Conservation (phyloP, 2,329 filamentous ascomycete genomes). For the Claviceps digitariae region DNA sequence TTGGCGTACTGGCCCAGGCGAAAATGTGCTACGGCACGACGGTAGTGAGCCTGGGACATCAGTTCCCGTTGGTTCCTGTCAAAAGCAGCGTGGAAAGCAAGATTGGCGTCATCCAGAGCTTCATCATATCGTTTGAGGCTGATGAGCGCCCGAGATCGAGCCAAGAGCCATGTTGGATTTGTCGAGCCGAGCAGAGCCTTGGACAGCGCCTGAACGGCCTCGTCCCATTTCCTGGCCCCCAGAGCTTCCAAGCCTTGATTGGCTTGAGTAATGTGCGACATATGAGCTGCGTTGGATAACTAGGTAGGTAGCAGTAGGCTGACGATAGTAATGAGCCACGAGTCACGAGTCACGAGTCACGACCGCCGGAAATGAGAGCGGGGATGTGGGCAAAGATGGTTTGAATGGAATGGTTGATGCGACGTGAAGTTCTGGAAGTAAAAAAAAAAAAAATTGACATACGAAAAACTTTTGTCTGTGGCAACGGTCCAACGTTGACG, state of each 20-base stretch:
- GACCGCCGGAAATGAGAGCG: no score
- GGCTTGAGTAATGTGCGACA: constrained; percentile 39
- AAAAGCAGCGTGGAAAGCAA: constrained; percentile 46
- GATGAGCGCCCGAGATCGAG: constrained; percentile 67
- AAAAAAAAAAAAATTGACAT: neutral
- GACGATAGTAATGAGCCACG: neutral
- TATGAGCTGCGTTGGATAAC: constrained; percentile 13
- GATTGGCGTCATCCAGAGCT: constrained; percentile 58
- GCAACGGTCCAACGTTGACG: no score
- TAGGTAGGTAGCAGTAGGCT: neutral
- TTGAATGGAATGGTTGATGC: neutral
- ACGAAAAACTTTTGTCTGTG: neutral
- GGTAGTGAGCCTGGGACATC: constrained; percentile 70
- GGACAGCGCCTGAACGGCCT: constrained; percentile 56
- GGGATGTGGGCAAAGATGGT: neutral
- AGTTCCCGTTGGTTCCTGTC: constrained; percentile 61
- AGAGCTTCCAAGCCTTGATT: constrained; percentile 53
- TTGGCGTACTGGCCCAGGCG: constrained; percentile 60
- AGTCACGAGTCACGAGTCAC: no score
- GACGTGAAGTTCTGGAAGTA: neutral
- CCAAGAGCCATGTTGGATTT: constrained; percentile 67
- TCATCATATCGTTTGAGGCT: constrained; percentile 45
- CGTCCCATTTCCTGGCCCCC: constrained; percentile 46
- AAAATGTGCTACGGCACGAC: constrained; percentile 62
- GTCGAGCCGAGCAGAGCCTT: constrained; percentile 49